A percentile compares a stretch with the other conserved stretches of the same genome.
Evolutionary conservation across 495 filamentous ascomycete species (phyloP).

Genomic region (Amorphotheca resinae): DNA sequence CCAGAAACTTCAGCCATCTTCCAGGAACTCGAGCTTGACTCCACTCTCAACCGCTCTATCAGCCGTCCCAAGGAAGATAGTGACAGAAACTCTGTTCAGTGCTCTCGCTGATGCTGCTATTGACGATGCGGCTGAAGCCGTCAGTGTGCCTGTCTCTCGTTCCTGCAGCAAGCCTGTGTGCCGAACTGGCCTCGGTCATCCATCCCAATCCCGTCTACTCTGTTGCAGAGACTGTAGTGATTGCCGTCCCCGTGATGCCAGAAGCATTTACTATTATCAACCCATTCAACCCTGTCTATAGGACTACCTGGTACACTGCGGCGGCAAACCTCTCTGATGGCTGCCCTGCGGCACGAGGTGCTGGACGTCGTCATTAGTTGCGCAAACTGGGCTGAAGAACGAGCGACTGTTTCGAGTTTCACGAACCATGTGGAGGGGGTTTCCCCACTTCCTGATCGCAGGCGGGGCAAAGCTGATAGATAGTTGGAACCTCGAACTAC

Average conservation of each 20-base stretch:
- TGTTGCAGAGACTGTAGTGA: background rate
- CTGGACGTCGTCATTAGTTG: background rate
- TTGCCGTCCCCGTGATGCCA: background rate
- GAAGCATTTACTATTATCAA: too few relatives aligned
- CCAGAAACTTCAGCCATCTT: background rate
- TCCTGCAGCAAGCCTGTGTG: conserved; percentile 15
- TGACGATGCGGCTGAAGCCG: background rate
- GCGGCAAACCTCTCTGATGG: background rate
- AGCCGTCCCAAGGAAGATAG: background rate
- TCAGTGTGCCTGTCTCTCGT: conserved; percentile 2
- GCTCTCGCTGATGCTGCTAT: too few relatives aligned
- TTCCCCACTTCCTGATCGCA: conserved; percentile 10
- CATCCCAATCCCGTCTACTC: background rate
- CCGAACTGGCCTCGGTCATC: background rate
- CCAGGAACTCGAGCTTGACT: background rate
- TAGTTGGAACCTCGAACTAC: too few relatives aligned
- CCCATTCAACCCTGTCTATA: background rate
- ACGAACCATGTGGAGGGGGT: background rate
- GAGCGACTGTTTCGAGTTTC: conserved; percentile 14
- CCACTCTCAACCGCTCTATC: background rate
- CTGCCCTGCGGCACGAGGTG: background rate
- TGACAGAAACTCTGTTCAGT: too few relatives aligned
- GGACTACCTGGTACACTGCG: background rate
- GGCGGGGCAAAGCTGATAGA: conserved; percentile 16
- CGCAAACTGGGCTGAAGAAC: background rate